Evolutionary conservation across 2,329 filamentous ascomycete species (phyloP).

Genomic region (Orbilia oligospora): DNA sequence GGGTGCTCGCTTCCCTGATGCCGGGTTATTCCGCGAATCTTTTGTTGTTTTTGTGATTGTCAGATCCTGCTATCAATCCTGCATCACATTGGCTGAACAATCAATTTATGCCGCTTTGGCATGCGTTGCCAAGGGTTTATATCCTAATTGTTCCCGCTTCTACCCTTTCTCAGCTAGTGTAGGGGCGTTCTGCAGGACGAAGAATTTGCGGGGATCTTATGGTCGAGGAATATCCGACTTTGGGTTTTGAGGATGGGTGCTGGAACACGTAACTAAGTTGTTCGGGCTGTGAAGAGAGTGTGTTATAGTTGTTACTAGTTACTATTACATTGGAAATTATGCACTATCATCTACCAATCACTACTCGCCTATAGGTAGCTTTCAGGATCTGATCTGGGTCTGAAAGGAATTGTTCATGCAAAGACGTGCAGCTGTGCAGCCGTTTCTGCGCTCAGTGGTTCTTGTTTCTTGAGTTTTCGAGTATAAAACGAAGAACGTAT

Average conservation of each 20-base stretch:
- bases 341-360: slow-evolving; percentile 4
- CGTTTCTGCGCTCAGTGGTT: background rate
- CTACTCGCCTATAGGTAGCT: background rate
- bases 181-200: slow-evolving; percentile 45
- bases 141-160: slow-evolving; percentile 30
- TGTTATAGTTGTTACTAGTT: background rate
- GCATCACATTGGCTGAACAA: slow-evolving; percentile 31
- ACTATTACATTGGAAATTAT: background rate
- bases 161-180: slow-evolving; percentile 19
- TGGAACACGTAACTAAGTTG: slow-evolving; percentile 32
- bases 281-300: background rate
- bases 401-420: slow-evolving; percentile 2
- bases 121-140: slow-evolving; percentile 54
- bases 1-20: slow-evolving; percentile 23
- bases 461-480: slow-evolving; percentile 2
- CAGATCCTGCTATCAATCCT: slow-evolving; percentile 17
- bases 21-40: slow-evolving; percentile 27
- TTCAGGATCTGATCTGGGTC: slow-evolving; percentile 15
- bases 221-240: slow-evolving; percentile 19
- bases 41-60: slow-evolving; percentile 24
- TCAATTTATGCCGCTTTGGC: slow-evolving; percentile 33
- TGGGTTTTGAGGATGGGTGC: background rate
- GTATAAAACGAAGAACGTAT: slow-evolving; percentile 20
- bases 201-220: slow-evolving; percentile 34
- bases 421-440: background rate